Evolutionary conservation across 108 stramenopile genomes (phyloP).

Genomic region (Cyclotella atomus): DNA sequence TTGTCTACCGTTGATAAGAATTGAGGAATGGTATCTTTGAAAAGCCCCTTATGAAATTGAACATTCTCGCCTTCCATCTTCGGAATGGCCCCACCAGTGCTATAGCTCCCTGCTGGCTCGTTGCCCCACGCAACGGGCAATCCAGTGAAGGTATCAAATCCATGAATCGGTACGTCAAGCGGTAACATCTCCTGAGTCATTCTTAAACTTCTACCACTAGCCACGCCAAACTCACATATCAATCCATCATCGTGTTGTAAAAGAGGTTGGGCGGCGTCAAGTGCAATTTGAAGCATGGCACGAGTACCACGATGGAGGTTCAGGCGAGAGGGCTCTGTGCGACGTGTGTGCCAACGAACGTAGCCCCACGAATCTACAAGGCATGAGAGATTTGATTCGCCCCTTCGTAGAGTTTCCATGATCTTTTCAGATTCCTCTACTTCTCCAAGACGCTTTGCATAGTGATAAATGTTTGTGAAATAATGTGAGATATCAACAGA

Average conservation of each 20-base stretch:
- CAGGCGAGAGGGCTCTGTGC: constrained; percentile 39
- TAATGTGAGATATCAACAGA: too few relatives aligned
- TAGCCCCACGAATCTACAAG: constrained; percentile 90
- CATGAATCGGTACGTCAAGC: constrained; percentile 67
- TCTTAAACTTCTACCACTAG: constrained; percentile 71
- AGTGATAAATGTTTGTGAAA: not conserved
- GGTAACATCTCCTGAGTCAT: constrained; percentile 89
- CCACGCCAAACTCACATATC: constrained; percentile 90
- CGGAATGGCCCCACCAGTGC: constrained; percentile 79
- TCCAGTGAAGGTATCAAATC: constrained; percentile 92
- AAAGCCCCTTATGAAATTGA: constrained; percentile 79
- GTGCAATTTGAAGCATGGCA: constrained; percentile 80
- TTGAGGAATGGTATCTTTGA: constrained; percentile 73
- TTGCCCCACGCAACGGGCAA: constrained; percentile 85
- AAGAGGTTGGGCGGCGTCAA: constrained; percentile 79
- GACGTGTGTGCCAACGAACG: constrained; percentile 86
- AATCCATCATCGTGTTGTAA: constrained; percentile 68
- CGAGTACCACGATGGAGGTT: constrained; percentile 85
- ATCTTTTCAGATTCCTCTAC: constrained; percentile 72
- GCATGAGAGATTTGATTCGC: constrained; percentile 66
- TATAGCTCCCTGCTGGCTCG: constrained; percentile 79
- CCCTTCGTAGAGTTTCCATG: constrained; percentile 68
- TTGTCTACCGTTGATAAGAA: constrained; percentile 66
- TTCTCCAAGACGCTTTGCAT: constrained; percentile 67
- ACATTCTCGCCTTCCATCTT: constrained; percentile 65